Evolutionary conservation across 2,329 filamentous ascomycete species (phyloP), one percentile per base, ranked within the genome.

Genomic region (Fusarium zealandicum): DNA sequence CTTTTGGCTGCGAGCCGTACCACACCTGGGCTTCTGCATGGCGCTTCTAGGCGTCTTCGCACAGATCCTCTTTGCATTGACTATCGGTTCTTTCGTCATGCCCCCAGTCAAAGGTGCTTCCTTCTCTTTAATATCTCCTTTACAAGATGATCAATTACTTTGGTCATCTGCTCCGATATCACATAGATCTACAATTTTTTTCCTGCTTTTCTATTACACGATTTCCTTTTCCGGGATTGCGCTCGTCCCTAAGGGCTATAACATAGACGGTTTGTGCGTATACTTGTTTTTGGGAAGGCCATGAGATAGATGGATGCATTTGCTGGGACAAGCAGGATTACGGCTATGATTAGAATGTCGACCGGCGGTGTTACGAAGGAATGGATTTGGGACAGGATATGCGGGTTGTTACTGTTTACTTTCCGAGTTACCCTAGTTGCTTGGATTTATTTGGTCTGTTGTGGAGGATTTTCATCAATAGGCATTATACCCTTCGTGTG

Each of bases 401-500:
- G 41, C 48, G 49, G 35, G 31, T 12, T 39, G 28, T 45, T 61
- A 37, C 49, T 55, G 40, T 48, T 37, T 54, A 54, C 33, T 55
- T 14, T 38, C 22, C 36, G 51, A 51, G 42, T 51, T 48, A 39
- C 38, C 35, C 43, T 61, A 64, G 50, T 42, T 43, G 46, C 32
- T 32, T 44, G 53, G 51, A 51, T 53, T 33, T 44, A 45, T 49
- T 35, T 54, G 52, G 45, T 54, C 56, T 46, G 47, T 55, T 58
- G 42, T 35, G 51, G 44, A 49, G 51, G 54, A 63, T 54, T 50
- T 59, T 63, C 46, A 64, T 61, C 64, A 69, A 69, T 66, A 69
- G 66, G 66, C 66, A 68, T 68, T 68, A 68, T 68, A 68, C 66
- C 66, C 66, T 67, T 55, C 57, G 41, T 69, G 66, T 66, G 64